These are phyloP conservation scores for Phaeosphaeria sp. DNA, from an alignment of 2,329 filamentous ascomycete species.

Conservation along the genomic window DNA sequence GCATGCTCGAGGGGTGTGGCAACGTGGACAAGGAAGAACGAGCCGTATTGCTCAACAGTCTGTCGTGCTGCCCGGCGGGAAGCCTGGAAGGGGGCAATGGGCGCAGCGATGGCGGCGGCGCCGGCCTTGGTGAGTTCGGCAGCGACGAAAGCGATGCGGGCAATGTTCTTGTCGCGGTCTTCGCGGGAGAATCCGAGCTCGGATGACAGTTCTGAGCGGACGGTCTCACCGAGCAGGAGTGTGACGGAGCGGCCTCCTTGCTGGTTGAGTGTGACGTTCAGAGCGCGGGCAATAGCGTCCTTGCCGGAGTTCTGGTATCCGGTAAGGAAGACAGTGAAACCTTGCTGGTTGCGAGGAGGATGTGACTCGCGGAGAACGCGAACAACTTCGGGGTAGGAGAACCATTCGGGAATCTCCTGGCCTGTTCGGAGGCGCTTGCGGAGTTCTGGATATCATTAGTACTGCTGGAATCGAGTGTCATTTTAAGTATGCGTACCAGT, in stretches of 20 bases:
- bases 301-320: slow-evolving; percentile 97
- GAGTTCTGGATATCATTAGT: slow-evolving; percentile 66
- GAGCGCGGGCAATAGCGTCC: slow-evolving; percentile 91
- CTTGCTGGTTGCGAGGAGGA: slow-evolving; percentile 87
- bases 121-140: slow-evolving; percentile 92
- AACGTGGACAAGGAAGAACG: slow-evolving; percentile 95
- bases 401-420: slow-evolving; percentile 97
- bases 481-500: slow-evolving; percentile 44
- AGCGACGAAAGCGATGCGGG: slow-evolving; percentile 94
- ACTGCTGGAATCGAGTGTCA: slow-evolving; percentile 63
- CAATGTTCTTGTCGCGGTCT: slow-evolving; percentile 94
- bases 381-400: slow-evolving; percentile 99
- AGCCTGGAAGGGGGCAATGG: slow-evolving; percentile 90
- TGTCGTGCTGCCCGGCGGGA: slow-evolving; percentile 80
- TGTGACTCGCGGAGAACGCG: slow-evolving; percentile 95
- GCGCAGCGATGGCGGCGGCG: slow-evolving; percentile 92
- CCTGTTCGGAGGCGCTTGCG: slow-evolving; percentile 89
- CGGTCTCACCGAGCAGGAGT: slow-evolving; percentile 92
- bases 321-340: slow-evolving; percentile 98
- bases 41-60: slow-evolving; percentile 84
- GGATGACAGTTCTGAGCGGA: slow-evolving; percentile 88
- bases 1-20: slow-evolving; percentile 89
- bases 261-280: slow-evolving; percentile 98
- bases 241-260: slow-evolving; percentile 95
- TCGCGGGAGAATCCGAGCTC: slow-evolving; percentile 94